A percentile compares a stretch with the other conserved stretches of the same genome.
phyloP scores from a whole-genome alignment of 169 alveolate genomes.

The Plasmodium fragile region DNA sequence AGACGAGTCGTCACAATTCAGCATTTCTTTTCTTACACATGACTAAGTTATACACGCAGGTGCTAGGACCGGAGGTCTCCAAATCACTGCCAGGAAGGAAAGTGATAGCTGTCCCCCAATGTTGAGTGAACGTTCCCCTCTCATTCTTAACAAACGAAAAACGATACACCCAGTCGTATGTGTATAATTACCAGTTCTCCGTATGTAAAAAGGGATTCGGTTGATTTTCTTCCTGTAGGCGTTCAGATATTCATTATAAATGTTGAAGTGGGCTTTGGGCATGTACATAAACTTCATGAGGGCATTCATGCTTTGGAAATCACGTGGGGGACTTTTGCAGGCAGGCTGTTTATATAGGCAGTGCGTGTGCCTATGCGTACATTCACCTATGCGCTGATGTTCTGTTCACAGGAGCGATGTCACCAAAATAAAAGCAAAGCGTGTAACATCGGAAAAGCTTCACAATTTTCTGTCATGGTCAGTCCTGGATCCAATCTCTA shows the following conservation, averaged over 20 bases:
- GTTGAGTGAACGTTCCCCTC: neutral
- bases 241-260: slow-evolving; percentile 67
- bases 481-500: neutral
- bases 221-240: slow-evolving; percentile 76
- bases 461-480: neutral
- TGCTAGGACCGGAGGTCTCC: neutral
- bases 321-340: neutral
- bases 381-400: neutral
- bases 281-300: slow-evolving; percentile 43
- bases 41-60: neutral
- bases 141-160: neutral
- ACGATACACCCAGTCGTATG: neutral
- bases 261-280: slow-evolving; percentile 43
- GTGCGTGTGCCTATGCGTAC: neutral
- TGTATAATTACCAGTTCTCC: slow-evolving; percentile 80
- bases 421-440: neutral
- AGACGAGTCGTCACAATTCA: neutral
- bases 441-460: neutral
- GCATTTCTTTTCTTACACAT: neutral
- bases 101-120: neutral
- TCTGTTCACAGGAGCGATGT: neutral
- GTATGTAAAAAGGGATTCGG: slow-evolving; percentile 80
- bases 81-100: too few relatives aligned
- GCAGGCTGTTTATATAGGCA: neutral
- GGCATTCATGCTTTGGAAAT: slow-evolving; percentile 39